Percentiles rank a stretch among this genome's conserved stretches.
These are phyloP conservation scores for Melaleuca alternifolia DNA, from an alignment of 345 rosid genomes.

Conservation along the genomic window DNA sequence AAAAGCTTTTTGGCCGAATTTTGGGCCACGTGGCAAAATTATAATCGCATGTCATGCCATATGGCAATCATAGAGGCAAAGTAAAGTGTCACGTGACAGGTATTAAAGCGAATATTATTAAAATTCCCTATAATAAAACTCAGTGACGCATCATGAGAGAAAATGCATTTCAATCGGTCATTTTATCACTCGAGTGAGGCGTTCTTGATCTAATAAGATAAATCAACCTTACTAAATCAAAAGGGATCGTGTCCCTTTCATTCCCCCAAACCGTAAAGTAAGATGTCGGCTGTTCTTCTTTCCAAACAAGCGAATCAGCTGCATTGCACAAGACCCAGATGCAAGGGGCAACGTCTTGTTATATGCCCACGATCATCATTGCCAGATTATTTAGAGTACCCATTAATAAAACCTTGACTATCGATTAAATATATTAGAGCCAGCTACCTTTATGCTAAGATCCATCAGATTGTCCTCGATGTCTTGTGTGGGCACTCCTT, in stretches of 20 bases:
- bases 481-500: neutral
- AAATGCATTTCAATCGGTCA: neutral
- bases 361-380: neutral
- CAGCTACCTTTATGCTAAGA: neutral
- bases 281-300: neutral
- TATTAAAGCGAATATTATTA: fast-evolving
- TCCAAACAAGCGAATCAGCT: neutral
- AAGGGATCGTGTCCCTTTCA: neutral
- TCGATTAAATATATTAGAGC: neutral
- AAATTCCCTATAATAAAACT: fast-evolving
- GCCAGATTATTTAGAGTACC: neutral
- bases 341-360: neutral
- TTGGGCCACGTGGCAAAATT: fast-evolving
- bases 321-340: neutral
- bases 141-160: fast-evolving
- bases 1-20: fast-evolving
- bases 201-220: neutral
- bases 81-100: fast-evolving
- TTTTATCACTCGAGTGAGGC: neutral
- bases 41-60: neutral
- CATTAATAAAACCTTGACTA: neutral
- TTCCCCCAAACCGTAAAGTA: neutral
- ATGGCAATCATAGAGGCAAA: neutral
- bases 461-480: neutral
- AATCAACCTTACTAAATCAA: neutral